A percentile compares a stretch with the other conserved stretches of the same genome.
Conservation (phyloP, 75 land plant genomes). For the Picea glauca region DNA sequence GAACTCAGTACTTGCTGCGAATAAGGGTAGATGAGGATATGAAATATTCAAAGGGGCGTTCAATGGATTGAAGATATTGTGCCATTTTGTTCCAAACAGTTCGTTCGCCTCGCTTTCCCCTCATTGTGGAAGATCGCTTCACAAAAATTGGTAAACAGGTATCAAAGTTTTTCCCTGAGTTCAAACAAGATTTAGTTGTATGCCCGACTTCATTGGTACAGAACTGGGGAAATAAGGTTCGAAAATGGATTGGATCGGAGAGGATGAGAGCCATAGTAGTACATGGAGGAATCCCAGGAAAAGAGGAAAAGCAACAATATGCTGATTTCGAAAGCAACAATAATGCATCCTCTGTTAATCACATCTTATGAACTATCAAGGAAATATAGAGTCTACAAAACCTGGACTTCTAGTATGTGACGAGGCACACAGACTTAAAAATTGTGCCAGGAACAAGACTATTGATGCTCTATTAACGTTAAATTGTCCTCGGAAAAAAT, state of each 20-base stretch:
- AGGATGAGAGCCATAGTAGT: constrained; percentile 33
- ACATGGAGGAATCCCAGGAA: constrained; percentile 30
- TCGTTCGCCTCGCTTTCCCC: too few species aligned
- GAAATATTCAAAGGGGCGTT: too few species aligned
- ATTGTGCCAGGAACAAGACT: constrained; percentile 45
- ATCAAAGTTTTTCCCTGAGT: constrained; percentile 5
- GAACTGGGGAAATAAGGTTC: constrained; percentile 54
- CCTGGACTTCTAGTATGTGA: constrained; percentile 50
- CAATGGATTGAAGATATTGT: too few species aligned
- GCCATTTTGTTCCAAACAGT: too few species aligned
- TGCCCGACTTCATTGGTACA: constrained; percentile 44
- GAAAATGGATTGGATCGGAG: constrained; percentile 41
- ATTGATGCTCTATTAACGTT: constrained; percentile 30
- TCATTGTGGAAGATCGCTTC: too few species aligned
- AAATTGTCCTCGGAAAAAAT: constrained; percentile 23
- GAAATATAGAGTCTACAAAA: constrained; percentile 34
- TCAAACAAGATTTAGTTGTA: constrained; percentile 35
- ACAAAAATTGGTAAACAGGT: constrained; percentile 12
- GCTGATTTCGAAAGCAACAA: constrained; percentile 28
- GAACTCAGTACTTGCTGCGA: too few species aligned
- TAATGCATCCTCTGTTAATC: constrained; percentile 30
- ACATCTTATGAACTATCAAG: constrained; percentile 44
- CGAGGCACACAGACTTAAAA: constrained; percentile 51
- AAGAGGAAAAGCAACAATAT: constrained; percentile 33
- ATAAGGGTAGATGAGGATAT: too few species aligned